Percentiles rank a stretch among this genome's conserved stretches.
Evolutionary conservation across 495 filamentous ascomycete species (phyloP).

Genomic region (Entonaema liquescens): DNA sequence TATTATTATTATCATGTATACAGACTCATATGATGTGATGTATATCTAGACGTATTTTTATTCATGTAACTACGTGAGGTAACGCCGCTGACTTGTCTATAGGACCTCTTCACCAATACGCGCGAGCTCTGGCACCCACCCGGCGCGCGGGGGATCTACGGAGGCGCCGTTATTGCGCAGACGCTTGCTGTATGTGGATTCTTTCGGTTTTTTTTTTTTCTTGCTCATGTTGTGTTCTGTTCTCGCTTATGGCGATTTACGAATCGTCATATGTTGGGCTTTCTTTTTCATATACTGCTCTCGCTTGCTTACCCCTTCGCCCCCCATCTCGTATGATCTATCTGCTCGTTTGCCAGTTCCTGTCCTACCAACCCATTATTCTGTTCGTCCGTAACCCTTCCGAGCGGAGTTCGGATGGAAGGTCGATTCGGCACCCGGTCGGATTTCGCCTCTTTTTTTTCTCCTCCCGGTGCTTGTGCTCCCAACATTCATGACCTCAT

Average conservation of each 20-base stretch:
- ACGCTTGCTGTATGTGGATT: constrained; percentile 65
- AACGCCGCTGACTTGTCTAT: constrained; percentile 13
- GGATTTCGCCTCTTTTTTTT: constrained; percentile 8
- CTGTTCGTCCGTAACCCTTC: constrained; percentile 3
- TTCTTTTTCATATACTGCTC: no score
- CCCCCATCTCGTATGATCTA: no score
- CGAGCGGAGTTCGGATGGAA: constrained; percentile 28
- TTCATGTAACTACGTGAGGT: neutral
- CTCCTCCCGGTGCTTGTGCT: constrained; percentile 2
- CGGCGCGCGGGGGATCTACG: constrained; percentile 91
- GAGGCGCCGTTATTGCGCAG: constrained; percentile 92
- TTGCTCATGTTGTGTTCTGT: neutral
- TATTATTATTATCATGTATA: no score
- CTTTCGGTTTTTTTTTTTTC: neutral
- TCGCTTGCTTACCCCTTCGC: neutral
- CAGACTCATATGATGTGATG: no score
- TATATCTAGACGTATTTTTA: neutral
- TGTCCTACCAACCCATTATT: neutral
- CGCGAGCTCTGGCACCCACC: constrained; percentile 89
- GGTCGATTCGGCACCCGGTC: constrained; percentile 11
- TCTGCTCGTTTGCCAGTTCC: neutral
- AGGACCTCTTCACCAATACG: constrained; percentile 94
- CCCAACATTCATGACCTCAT: neutral
- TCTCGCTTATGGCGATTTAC: neutral
- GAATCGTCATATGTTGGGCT: no score